phyloP scores from a whole-genome alignment of 257 asterid species.

The Verbena officinalis region DNA sequence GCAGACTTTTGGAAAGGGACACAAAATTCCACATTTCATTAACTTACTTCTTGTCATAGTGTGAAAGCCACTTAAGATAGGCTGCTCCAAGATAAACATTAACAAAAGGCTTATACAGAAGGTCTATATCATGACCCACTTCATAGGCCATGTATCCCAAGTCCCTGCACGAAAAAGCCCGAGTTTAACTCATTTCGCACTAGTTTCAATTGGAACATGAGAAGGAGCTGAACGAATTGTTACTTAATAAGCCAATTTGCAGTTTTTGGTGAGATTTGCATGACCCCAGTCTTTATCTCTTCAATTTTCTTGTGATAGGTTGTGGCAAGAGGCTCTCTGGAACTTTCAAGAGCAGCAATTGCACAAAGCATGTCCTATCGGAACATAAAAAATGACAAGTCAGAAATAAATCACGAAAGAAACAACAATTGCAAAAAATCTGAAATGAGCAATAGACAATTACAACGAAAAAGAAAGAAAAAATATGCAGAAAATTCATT shows the following conservation, averaged over 20 bases:
- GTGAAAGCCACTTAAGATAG: conserved; percentile 84
- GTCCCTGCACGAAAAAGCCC: conserved; percentile 62
- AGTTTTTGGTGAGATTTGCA: conserved; percentile 78
- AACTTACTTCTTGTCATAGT: conserved; percentile 66
- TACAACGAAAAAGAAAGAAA: too few relatives aligned
- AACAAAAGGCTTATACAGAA: conserved; percentile 70
- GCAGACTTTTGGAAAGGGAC: conserved; percentile 3
- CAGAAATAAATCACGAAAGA: not conserved
- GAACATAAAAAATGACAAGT: conserved; percentile 22
- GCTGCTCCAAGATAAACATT: conserved; percentile 92
- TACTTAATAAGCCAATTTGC: conserved; percentile 85
- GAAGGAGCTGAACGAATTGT: conserved; percentile 1
- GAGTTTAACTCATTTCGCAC: conserved; percentile 24
- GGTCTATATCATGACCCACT: conserved; percentile 46
- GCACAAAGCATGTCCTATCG: conserved; percentile 90
- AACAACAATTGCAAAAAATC: conserved; percentile 4
- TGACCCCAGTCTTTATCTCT: conserved; percentile 66
- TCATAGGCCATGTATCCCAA: conserved; percentile 62
- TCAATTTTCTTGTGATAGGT: conserved; percentile 64
- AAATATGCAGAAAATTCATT: not conserved
- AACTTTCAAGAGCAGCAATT: conserved; percentile 91
- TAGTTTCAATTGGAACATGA: conserved; percentile 4
- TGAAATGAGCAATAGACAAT: not conserved
- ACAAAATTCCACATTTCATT: conserved; percentile 19
- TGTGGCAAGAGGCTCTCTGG: conserved; percentile 71